Evolutionary conservation across 1,284 basidiomycete species (phyloP), one percentile per base, ranked within the genome.

Genomic region (Porphyrellus sp.): DNA sequence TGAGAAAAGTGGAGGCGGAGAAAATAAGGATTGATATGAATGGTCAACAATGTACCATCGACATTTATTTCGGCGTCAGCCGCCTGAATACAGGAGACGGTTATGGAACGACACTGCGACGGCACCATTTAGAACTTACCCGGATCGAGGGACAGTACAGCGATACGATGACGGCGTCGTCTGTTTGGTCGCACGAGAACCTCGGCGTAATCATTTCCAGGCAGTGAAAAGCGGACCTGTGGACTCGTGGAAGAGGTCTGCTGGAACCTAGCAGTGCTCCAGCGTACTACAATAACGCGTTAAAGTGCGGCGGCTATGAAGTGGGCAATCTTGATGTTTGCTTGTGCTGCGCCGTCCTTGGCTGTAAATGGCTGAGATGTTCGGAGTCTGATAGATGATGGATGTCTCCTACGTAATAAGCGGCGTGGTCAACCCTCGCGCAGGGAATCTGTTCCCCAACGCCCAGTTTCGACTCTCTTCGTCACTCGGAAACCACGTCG

Each of bases 21-120:
- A 62, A 86, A 91, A 64, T 91, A 92, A 5, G 89, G 89, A 55
- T 85, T 86, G 64, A 91, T 79, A 63, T 91, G 83, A 37, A 89
- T 71, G n/a, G 81, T 82, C 65, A 91, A 76, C 40, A 86, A 69
- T 31, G 79, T 80, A 52, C 81, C 81, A 59, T 89, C 85, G 52
- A 90, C 81, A 59, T 86, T 76, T 57, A 90, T 83, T 65, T 91
- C 89, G 33, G 85, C 80, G 55, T 91, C 89, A 41, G 85, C 79
- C 23, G 89, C 86, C 88, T 91, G 70, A 8, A 31, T 28, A 35
- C 8, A 31, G 23, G 37, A 56, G 38, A 40, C 4, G 28, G 43
- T 67, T 64, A 51, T 52, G 67, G 46, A 51, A 21, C 56, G 49
- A 59, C 48, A 51, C 34, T 30, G 41, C 27, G 38, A 47, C 46